Base-by-base conservation (phyloP, 371 early-diverging fungal species). In the Mucor indicus region DNA sequence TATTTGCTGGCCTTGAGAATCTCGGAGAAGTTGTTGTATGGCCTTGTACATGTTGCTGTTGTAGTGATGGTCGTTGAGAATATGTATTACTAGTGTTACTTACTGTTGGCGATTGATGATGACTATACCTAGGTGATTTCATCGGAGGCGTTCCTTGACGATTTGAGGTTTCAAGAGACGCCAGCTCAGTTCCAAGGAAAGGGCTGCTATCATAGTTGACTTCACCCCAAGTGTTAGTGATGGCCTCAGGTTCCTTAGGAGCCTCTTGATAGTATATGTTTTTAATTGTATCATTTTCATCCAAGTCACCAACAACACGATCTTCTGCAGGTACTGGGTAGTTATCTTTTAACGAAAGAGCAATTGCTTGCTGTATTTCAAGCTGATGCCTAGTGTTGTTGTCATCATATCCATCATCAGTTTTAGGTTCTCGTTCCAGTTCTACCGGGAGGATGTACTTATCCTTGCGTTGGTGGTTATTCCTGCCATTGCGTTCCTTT, bases 321-420 rank as follows among this genome's bases (percentile, higher is more conserved):
- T 5, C 6, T 15, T 12, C 30, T 29, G 30, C 30, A 20, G 20
- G 20, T 20, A 19, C 48, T 49, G 16, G 2, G 3, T 4, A n/a
- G 30, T 12, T 13, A 16, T 57, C 56, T 11, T 31, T 24, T 7
- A 53, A 13, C 4, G 67, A 66, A 2, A 31, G 44, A 15, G 46
- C 50, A 10, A 70, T 48, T 4, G 71, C 71, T 12, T 58, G 44
- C 27, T 63, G 43, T 2, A 63, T 10, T n/a, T 63, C 60, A 2
- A 33, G 19, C 15, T 44, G 11, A 39, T 25, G 61, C 19, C 43
- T 23, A 1, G 44, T 46, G 40, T 68, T 40, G n/a, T 61, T 49
- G 23, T 63, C 61, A 46, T 68, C 53, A 12, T 64, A 55, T n/a
- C 53, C 55, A 25, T 38, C 50, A 11, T 39, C 24, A 0, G 49